Base-by-base conservation (phyloP, 768 basidiomycete species). In the Termitomyces titanicus region DNA sequence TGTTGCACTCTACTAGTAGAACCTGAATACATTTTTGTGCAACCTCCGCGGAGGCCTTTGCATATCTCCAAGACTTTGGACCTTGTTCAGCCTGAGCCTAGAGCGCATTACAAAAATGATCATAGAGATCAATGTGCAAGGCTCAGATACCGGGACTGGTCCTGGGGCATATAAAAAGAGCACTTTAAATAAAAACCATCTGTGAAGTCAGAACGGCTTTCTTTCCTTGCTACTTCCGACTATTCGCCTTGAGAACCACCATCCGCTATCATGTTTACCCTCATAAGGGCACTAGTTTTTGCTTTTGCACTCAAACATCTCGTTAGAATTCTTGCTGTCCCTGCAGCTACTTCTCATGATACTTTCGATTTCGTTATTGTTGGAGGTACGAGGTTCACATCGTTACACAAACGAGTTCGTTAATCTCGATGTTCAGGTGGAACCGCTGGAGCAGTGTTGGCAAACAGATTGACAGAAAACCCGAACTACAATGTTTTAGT, bases 381-480 rank as follows among this genome's bases (percentile, higher is more conserved):
- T 38, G 56, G 56, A 18, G 56, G 56, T 57, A 25, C 3, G 29
- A 33, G 8, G n/a, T n/a, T 10, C 22, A 20, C 18, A 5, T 34
- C n/a, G 5, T 22, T 53, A 43, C 2, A 18, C 27, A n/a, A 35
- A n/a, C 5, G 22, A 44, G 10, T 18, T 27, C 3, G n/a, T 18
- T 20, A 24, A 54, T 47, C 51, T 34, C 15, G 27, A 22, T 46
- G 2, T 18, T 13, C 10, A 57, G 56, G 56, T 31, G 56, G 56
- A 24, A 57, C 24, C 3, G 56, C 56, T n/a, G 56, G 56, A 13
- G 52, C 54, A 31, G 56, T 47, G 11, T 5, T 57, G 18, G 56
- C 56, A 4, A 57, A 57, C 37, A 40, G 56, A 13, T 29, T 57
- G 24, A 47, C 56, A 20, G 56, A 57, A 42, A 54, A 57, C 25